Conservation (phyloP, 2,329 filamentous ascomycete genomes). For the Thelonectria olida region DNA sequence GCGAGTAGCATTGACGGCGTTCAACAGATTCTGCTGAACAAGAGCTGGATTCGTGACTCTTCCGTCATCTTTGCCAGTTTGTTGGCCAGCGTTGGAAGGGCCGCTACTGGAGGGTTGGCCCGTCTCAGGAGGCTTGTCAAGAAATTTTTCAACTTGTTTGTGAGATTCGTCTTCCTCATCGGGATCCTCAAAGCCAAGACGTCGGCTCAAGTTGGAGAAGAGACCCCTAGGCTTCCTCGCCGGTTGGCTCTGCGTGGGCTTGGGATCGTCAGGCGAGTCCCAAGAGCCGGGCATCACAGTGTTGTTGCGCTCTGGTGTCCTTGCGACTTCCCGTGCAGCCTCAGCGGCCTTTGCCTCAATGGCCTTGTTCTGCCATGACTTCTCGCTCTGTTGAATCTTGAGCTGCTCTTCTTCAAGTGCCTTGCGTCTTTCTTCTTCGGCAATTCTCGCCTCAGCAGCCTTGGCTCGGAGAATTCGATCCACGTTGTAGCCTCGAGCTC, state of each 20-base stretch:
- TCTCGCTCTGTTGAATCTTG: slow-evolving; percentile 66
- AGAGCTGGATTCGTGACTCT: slow-evolving; percentile 68
- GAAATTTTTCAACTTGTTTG: slow-evolving; percentile 54
- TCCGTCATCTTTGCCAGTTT: slow-evolving; percentile 53
- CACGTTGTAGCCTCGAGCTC: slow-evolving; percentile 93
- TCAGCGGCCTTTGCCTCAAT: slow-evolving; percentile 48
- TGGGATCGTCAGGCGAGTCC: slow-evolving; percentile 67
- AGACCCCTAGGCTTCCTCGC: slow-evolving; percentile 62
- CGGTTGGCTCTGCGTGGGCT: slow-evolving; percentile 44
- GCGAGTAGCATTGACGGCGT: slow-evolving; percentile 81
- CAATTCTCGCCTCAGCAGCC: slow-evolving; percentile 86
- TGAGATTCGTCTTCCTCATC: slow-evolving; percentile 53
- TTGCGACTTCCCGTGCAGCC: slow-evolving; percentile 50
- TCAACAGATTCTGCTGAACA: slow-evolving; percentile 76
- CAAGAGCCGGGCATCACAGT: slow-evolving; percentile 79
- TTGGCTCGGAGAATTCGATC: slow-evolving; percentile 91
- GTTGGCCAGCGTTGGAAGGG: slow-evolving; percentile 23
- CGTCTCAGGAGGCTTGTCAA: slow-evolving; percentile 45
- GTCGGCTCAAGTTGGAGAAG: slow-evolving; percentile 74
- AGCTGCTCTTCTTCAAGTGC: slow-evolving; percentile 78
- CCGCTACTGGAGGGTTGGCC: slow-evolving; percentile 28
- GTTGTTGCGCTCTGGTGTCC: slow-evolving; percentile 51
- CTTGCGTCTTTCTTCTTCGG: slow-evolving; percentile 81
- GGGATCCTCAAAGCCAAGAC: slow-evolving; percentile 71
- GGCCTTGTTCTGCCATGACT: slow-evolving; percentile 50